These are phyloP conservation scores for Triticum timopheevii DNA, from an alignment of 176 grass and related monocot species.

Conservation along the genomic window DNA sequence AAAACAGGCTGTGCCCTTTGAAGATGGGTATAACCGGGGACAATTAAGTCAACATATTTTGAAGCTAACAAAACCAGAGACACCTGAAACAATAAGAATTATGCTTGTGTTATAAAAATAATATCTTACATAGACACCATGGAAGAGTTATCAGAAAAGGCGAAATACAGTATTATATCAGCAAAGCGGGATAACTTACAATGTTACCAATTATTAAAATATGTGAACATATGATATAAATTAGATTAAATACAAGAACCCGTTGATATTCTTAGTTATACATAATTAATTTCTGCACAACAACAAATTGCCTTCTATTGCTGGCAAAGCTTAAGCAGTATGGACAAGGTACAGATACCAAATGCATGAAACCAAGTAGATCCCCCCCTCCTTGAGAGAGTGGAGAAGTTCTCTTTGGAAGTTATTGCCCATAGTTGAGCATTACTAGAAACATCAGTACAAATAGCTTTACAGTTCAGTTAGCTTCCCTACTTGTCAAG, in stretches of 20 bases:
- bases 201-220: neutral
- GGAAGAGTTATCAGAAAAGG: neutral
- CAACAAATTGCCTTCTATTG: neutral
- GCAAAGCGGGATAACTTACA: neutral
- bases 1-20: constrained; percentile 93
- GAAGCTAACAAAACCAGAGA: constrained; percentile 81
- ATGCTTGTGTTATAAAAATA: constrained; percentile 5
- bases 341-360: neutral
- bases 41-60: constrained; percentile 81
- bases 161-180: neutral
- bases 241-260: neutral
- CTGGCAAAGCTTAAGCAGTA: neutral
- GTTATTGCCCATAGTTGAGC: neutral
- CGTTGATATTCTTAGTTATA: neutral
- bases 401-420: neutral
- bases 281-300: neutral
- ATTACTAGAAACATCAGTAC: neutral
- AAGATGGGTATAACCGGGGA: constrained; percentile 98
- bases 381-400: neutral
- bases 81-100: constrained; percentile 62
- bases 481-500: neutral
- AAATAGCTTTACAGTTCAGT: neutral
- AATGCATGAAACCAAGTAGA: constrained; percentile 12
- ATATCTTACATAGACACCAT: neutral
- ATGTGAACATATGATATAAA: neutral